Conservation (phyloP, 2,329 filamentous ascomycete species). For the Xylaria sp. region DNA sequence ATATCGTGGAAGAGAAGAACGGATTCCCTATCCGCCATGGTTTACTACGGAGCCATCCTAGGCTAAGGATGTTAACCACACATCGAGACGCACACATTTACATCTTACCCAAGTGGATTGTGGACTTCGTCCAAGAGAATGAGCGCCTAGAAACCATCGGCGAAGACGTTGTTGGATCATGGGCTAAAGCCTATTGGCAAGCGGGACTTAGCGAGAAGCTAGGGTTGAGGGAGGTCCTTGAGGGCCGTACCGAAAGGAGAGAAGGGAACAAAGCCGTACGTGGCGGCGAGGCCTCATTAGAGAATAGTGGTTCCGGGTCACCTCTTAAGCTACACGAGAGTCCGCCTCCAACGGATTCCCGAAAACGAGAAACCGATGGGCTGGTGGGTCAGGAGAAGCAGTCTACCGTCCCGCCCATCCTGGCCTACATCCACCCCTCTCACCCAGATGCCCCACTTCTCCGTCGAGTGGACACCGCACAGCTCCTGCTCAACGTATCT, state of each 20-base stretch:
- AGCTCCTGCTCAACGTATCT: conserved; percentile 78
- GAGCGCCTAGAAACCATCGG: conserved; percentile 84
- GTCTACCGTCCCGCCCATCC: conserved; percentile 65
- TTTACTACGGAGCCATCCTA: conserved; percentile 73
- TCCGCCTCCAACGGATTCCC: conserved; percentile 23
- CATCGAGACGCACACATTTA: conserved; percentile 94
- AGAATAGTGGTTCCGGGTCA: conserved; percentile 21
- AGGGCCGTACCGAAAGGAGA: conserved; percentile 43
- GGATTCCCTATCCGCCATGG: conserved; percentile 74
- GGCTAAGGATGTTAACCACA: conserved; percentile 77
- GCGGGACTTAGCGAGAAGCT: conserved; percentile 78
- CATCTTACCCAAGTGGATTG: conserved; percentile 88
- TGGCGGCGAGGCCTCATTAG: conserved; percentile 17
- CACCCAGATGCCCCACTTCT: conserved; percentile 64
- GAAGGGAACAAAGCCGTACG: conserved; percentile 41
- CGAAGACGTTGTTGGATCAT: conserved; percentile 92
- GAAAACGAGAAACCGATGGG: conserved; percentile 28
- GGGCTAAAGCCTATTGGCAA: conserved; percentile 95
- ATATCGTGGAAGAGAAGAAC: conserved; percentile 76
- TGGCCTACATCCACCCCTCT: conserved; percentile 79
- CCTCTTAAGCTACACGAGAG: conserved; percentile 25
- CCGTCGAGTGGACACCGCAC: conserved; percentile 84
- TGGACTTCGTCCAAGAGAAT: conserved; percentile 80
- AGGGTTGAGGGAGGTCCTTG: conserved; percentile 68
- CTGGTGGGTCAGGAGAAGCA: conserved; percentile 32